Conservation (phyloP, 2,329 filamentous ascomycete species). For the Pseudogymnoascus sp. region DNA sequence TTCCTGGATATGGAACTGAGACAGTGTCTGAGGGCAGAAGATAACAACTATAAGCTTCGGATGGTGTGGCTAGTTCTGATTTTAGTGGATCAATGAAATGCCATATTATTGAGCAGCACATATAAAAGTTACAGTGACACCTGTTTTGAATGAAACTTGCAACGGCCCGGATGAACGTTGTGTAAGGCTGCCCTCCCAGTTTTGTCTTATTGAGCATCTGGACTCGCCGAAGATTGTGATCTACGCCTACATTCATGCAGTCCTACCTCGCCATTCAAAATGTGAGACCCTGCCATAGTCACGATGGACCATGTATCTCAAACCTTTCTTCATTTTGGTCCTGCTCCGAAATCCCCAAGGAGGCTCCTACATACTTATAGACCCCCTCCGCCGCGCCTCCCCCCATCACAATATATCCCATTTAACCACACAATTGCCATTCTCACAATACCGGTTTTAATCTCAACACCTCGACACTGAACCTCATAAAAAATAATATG, state of each 20-base stretch:
- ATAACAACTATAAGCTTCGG: not conserved
- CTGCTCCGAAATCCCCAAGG: not conserved
- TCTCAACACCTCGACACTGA: not conserved
- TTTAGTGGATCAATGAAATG: not conserved
- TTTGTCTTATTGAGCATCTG: not conserved
- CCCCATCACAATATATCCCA: not conserved
- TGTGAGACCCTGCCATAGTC: not conserved
- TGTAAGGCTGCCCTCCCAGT: not conserved
- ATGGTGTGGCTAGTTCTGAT: not conserved
- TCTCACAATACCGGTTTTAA: not conserved
- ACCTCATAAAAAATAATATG: not conserved
- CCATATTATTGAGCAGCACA: not conserved
- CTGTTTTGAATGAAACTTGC: not conserved
- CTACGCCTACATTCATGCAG: not conserved
- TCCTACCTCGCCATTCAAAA: not conserved
- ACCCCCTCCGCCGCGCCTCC: not conserved
- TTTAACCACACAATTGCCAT: not conserved
- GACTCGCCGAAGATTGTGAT: not conserved
- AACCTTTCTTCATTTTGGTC: not conserved
- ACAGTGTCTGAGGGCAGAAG: not conserved
- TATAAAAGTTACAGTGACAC: not conserved
- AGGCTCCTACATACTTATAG: not conserved
- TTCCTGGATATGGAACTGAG: not conserved
- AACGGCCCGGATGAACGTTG: not conserved
- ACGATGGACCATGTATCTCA: not conserved